Conservation (phyloP, 768 basidiomycete genomes). For the Panellus pusillus region DNA sequence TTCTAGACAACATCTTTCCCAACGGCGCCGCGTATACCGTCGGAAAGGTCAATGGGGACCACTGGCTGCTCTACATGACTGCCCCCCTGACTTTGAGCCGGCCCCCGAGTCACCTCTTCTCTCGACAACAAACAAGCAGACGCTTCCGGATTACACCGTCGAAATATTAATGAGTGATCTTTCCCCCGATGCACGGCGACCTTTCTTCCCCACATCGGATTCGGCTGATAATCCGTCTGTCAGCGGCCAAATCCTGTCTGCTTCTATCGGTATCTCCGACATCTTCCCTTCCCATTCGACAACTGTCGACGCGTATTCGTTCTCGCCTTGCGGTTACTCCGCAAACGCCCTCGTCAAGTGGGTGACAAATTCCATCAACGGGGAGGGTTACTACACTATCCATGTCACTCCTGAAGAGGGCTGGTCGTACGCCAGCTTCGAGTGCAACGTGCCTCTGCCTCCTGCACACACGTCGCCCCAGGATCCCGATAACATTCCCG, state of each 20-base stretch:
- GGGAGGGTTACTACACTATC: conserved; percentile 96
- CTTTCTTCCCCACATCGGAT: conserved; percentile 62
- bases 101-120: conserved; percentile 12
- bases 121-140: conserved; percentile 22
- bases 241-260: conserved; percentile 63
- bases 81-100: conserved; percentile 40
- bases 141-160: conserved; percentile 82
- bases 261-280: conserved; percentile 72
- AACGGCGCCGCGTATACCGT: conserved; percentile 93
- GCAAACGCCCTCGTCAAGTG: conserved; percentile 86
- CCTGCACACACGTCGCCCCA: conserved; percentile 32
- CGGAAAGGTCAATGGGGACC: conserved; percentile 97
- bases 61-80: conserved; percentile 96
- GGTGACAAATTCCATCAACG: conserved; percentile 41
- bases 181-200: conserved; percentile 66
- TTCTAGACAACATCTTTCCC: conserved; percentile 85
- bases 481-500: conserved; percentile 52
- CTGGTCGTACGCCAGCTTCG: conserved; percentile 98
- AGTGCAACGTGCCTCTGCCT: conserved; percentile 88
- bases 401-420: conserved; percentile 98
- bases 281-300: conserved; percentile 82
- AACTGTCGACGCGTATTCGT: conserved; percentile 88
- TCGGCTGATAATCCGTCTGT: conserved; percentile 43
- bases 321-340: conserved; percentile 94
- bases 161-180: conserved; percentile 98